These are phyloP conservation scores for Calvatia gigantea DNA, from an alignment of 768 basidiomycete species.

Conservation along the genomic window DNA sequence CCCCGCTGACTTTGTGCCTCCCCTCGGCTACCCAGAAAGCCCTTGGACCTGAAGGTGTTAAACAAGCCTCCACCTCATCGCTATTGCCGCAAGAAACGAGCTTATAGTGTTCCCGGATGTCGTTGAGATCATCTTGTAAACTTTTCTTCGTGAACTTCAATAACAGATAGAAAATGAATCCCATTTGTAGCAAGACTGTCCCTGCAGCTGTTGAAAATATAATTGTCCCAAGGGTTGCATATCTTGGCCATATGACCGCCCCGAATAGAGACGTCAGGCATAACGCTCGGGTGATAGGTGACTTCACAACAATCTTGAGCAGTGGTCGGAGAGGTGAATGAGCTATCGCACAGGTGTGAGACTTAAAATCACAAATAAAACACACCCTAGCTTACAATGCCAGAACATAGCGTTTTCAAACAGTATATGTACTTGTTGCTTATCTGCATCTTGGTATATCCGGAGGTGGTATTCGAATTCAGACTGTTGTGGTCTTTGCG, in stretches of 20 bases:
- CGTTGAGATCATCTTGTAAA: neutral
- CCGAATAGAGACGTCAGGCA: neutral
- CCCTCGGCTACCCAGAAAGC: conserved; percentile 3
- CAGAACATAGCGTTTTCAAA: neutral
- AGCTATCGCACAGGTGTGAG: neutral
- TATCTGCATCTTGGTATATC: neutral
- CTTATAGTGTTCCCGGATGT: neutral
- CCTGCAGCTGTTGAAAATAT: neutral
- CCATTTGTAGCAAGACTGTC: neutral
- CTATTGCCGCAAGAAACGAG: neutral
- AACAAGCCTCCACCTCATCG: neutral
- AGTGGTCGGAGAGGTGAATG: neutral
- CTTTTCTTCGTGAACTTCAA: neutral
- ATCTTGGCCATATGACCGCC: neutral
- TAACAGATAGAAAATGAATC: neutral
- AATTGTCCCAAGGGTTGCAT: neutral
- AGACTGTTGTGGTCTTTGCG: neutral
- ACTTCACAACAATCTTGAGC: neutral
- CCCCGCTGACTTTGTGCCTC: neutral
- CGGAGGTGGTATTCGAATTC: conserved; percentile 5
- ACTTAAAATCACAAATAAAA: neutral
- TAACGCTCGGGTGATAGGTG: neutral
- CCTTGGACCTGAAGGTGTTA: neutral
- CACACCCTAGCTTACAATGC: neutral
- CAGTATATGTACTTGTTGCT: neutral